Percentiles rank a stretch among this genome's conserved stretches.
Conservation (phyloP, 1,139 yeast genomes). For the Pichia sp. region DNA sequence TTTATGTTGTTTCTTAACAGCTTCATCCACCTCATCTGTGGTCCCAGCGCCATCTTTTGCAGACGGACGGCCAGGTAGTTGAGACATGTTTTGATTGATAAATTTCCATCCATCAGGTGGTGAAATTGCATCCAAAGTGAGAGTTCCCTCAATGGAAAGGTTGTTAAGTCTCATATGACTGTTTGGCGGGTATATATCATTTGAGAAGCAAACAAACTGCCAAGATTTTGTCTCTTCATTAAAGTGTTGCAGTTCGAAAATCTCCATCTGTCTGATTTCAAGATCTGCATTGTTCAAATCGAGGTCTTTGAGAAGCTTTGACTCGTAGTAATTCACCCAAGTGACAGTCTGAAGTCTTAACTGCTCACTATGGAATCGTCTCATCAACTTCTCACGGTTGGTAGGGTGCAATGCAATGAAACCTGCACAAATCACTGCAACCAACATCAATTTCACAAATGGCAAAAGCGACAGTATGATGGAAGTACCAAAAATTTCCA, state of each 20-base stretch:
- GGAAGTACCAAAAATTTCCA: constrained; percentile 21
- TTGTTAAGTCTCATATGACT: constrained; percentile 31
- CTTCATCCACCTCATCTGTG: background rate
- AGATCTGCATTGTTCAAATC: constrained; percentile 27
- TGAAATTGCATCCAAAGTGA: constrained; percentile 33
- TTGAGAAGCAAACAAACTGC: constrained; percentile 50
- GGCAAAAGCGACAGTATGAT: constrained; percentile 30
- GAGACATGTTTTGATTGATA: constrained; percentile 25
- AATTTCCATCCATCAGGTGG: constrained; percentile 59
- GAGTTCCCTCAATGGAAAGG: constrained; percentile 26
- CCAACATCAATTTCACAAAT: constrained; percentile 31
- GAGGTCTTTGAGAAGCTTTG: constrained; percentile 29
- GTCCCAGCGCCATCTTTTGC: background rate
- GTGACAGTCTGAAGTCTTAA: constrained; percentile 46
- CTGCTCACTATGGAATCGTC: constrained; percentile 49
- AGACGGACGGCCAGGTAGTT: too few relatives aligned
- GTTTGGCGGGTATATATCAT: constrained; percentile 44
- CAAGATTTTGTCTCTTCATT: constrained; percentile 48
- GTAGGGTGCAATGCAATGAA: constrained; percentile 49
- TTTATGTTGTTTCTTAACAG: constrained; percentile 1
- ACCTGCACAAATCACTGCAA: constrained; percentile 45
- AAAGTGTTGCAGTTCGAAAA: constrained; percentile 63
- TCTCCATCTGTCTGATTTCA: constrained; percentile 45
- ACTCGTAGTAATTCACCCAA: constrained; percentile 40
- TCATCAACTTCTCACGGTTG: constrained; percentile 38